A percentile compares a stretch with the other conserved stretches of the same genome.
Evolutionary conservation across 768 basidiomycete species (phyloP).

Genomic region (Leccinum ochraceum): DNA sequence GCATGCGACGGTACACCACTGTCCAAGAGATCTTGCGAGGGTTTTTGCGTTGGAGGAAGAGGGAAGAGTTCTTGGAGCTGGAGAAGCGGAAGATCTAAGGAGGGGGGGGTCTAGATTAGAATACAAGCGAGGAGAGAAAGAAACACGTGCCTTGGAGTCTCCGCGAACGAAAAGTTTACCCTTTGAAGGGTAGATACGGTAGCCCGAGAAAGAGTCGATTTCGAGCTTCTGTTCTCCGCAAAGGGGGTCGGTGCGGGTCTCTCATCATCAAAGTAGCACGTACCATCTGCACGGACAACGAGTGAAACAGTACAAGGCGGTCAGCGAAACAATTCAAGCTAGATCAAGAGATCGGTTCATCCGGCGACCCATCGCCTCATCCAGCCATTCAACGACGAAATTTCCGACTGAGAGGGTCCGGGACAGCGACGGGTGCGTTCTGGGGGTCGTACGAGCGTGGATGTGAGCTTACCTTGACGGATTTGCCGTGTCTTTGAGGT

Average conservation of each 20-base stretch:
- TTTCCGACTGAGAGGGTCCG: constrained; percentile 7
- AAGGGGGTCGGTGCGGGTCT: constrained; percentile 1
- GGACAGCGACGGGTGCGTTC: constrained; percentile 9
- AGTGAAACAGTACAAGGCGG: background rate
- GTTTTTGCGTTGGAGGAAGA: constrained; percentile 99
- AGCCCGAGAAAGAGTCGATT: constrained; percentile 97
- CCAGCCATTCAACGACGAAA: constrained; percentile 37
- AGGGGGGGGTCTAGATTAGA: background rate
- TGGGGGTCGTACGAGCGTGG: constrained; percentile 20
- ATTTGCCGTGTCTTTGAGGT: constrained; percentile 38
- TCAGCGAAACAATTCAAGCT: constrained; percentile 22
- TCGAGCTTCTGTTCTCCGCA: constrained; percentile 80
- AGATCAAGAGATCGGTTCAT: constrained; percentile 37
- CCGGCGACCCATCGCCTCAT: constrained; percentile 37
- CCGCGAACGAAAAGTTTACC: constrained; percentile 94
- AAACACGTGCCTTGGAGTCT: constrained; percentile 80
- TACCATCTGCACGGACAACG: constrained; percentile 24
- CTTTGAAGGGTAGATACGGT: constrained; percentile 97
- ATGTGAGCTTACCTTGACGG: constrained; percentile 61
- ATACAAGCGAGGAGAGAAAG: background rate
- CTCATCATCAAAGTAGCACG: constrained; percentile 10
- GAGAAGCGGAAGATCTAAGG: constrained; percentile 92
- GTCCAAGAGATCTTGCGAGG: constrained; percentile 99
- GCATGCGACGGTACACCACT: constrained; percentile 89
- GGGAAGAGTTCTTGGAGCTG: constrained; percentile 89